Conservation (phyloP, 352 stramenopile species). For the Phytophthora pini region DNA sequence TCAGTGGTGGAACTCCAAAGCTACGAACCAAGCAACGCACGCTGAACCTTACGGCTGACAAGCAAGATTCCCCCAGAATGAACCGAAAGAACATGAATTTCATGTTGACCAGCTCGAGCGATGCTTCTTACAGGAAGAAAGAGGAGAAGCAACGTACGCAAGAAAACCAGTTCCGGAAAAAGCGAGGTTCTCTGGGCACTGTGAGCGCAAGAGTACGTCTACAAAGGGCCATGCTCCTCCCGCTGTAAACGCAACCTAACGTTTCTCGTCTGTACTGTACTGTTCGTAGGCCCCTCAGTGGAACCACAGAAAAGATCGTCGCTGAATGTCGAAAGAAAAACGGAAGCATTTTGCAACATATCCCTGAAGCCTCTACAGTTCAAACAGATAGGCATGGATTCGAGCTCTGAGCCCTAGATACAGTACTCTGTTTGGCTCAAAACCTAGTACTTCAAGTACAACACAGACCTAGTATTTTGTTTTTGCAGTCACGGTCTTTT, state of each 20-base stretch:
- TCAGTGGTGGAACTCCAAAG: conserved; percentile 9
- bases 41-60: conserved; percentile 20
- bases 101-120: conserved; percentile 12
- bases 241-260: background rate
- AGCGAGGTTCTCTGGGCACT: conserved; percentile 26
- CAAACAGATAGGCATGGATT: conserved; percentile 24
- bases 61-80: conserved; percentile 17
- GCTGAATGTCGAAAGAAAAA: background rate
- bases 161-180: conserved; percentile 10
- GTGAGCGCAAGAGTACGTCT: conserved; percentile 32
- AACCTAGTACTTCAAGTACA: conserved; percentile 8
- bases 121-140: conserved; percentile 14
- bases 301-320: conserved; percentile 8
- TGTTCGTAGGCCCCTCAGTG: conserved; percentile 14
- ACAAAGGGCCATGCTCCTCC: background rate
- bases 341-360: background rate
- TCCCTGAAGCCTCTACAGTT: background rate
- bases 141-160: conserved; percentile 8
- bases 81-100: conserved; percentile 29
- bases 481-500: conserved; percentile 32
- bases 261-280: background rate
- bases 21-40: conserved; percentile 14
- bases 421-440: background rate
- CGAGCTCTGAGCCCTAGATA: conserved; percentile 17
- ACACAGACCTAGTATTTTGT: conserved; percentile 19